Evolutionary conservation across 805 yeast species (phyloP).

Genomic region (Myxozyma melibiosi): DNA sequence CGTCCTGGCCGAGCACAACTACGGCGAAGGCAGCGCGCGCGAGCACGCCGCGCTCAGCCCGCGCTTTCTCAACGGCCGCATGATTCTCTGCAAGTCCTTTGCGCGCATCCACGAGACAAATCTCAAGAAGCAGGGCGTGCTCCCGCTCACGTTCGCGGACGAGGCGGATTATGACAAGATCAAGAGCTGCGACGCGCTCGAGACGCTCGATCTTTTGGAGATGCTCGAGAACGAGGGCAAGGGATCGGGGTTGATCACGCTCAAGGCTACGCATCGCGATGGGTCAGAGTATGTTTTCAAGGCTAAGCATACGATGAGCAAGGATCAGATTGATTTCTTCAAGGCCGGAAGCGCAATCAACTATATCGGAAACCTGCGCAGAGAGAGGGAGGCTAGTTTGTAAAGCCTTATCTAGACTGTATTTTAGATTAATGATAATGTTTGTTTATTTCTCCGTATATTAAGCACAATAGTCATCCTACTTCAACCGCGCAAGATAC

Average conservation of each 20-base stretch:
- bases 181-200: slow-evolving; percentile 86
- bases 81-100: slow-evolving; percentile 95
- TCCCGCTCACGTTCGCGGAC: slow-evolving; percentile 92
- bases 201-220: slow-evolving; percentile 78
- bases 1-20: slow-evolving; percentile 97
- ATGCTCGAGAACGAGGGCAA: slow-evolving; percentile 75
- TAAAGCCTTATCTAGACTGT: neutral
- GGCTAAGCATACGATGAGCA: slow-evolving; percentile 94
- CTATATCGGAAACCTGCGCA: slow-evolving; percentile 63
- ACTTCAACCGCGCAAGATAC: slow-evolving; percentile 52
- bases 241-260: slow-evolving; percentile 57
- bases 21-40: slow-evolving; percentile 99
- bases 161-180: slow-evolving; percentile 92
- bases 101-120: slow-evolving; percentile 99
- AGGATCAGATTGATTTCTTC: slow-evolving; percentile 92
- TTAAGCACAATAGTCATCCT: neutral
- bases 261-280: slow-evolving; percentile 69
- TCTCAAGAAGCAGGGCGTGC: slow-evolving; percentile 98
- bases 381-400: slow-evolving; percentile 8
- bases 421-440: neutral
- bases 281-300: slow-evolving; percentile 72
- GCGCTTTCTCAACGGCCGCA: slow-evolving; percentile 97
- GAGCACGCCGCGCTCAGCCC: slow-evolving; percentile 99
- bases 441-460: neutral
- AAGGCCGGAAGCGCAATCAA: slow-evolving; percentile 97